Base-by-base conservation (phyloP, 371 early-diverging fungal species). In the Parasitella parasitica region DNA sequence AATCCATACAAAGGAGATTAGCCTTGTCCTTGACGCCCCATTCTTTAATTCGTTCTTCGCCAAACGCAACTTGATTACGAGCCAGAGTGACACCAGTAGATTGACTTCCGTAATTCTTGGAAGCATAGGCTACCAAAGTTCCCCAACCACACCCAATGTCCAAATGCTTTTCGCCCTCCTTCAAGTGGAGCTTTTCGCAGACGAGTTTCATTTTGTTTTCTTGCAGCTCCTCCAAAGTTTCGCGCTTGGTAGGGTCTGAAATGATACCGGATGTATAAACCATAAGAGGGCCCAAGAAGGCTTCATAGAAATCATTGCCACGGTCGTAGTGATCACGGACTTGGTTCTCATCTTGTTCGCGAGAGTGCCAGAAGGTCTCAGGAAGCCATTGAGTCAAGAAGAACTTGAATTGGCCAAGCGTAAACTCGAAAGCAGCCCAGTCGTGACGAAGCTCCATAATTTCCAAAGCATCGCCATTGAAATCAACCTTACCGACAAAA, bases 101-200 rank as follows among this genome's bases (percentile, higher is more conserved):
- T 57, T 92, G 83, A 66, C 90, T 88, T 53, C 89, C 91, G 68
- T 86, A 93, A 72, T 94, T 73, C 85, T 95, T 94, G 63, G 97
- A 86, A 37, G 97, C 95, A 75, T 88, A 91, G 52, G 91, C 90
- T 48, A 86, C 85, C 46, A 97, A 86, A 18, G 97, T 96, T 60
- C 97, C 97, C 97, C 98, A 97, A n/a, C 97, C 98, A 75, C 97
- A 96, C 55, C 98, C 98, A 80, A 98, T 94, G 81, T 98, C 98
- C 78, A 98, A 81, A 71, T 93, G 91, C 54, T 88, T 86, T 67
- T 96, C 96, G 64, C 95, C 97, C 61, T 86, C 75, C 84, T 92
- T 89, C 74, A 97, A 82, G 64, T 91, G 86, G 13, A 96, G 72
- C 78, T 91, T 92, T 59, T 95, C 88, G 72, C 90, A 90, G 48